phyloP scores from a whole-genome alignment of 1,139 yeast genomes.

The Pichia sp. region DNA sequence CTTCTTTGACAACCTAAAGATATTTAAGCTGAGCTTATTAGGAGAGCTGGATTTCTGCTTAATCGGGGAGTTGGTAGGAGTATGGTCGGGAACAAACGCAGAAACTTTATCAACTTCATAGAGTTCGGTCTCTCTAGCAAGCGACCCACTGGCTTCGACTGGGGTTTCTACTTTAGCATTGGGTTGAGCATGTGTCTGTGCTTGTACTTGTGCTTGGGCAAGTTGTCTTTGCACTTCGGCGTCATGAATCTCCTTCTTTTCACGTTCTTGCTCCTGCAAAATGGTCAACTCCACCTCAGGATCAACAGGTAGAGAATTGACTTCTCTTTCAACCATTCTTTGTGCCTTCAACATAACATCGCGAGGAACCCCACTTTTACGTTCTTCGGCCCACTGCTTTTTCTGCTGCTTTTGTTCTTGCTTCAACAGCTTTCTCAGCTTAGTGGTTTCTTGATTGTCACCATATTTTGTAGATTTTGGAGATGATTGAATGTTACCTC shows the following conservation, averaged over 20 bases:
- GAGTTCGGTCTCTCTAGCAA: too few species aligned
- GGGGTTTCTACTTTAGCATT: not conserved
- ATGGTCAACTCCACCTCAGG: conserved; percentile 7
- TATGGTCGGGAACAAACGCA: too few species aligned
- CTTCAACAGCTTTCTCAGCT: conserved; percentile 9
- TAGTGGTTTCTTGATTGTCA: conserved; percentile 9
- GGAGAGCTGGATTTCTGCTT: too few species aligned
- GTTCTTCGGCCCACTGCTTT: conserved; percentile 13
- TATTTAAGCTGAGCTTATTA: conserved; percentile 2
- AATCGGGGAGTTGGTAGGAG: too few species aligned
- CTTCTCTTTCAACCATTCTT: conserved; percentile 6
- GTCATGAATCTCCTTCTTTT: not conserved
- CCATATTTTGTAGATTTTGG: too few species aligned
- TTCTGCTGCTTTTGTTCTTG: conserved; percentile 10
- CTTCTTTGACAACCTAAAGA: conserved; percentile 7
- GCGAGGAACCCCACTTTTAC: conserved; percentile 7
- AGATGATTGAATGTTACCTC: conserved; percentile 7
- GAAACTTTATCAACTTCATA: not conserved
- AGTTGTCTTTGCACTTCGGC: not conserved
- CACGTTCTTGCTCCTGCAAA: too few species aligned
- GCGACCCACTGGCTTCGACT: not conserved
- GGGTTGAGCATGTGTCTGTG: not conserved
- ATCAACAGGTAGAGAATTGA: conserved; percentile 10
- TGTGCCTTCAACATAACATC: conserved; percentile 1
- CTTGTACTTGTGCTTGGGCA: not conserved